phyloP scores from a whole-genome alignment of 768 basidiomycete species.

The Naematelia encephala region DNA sequence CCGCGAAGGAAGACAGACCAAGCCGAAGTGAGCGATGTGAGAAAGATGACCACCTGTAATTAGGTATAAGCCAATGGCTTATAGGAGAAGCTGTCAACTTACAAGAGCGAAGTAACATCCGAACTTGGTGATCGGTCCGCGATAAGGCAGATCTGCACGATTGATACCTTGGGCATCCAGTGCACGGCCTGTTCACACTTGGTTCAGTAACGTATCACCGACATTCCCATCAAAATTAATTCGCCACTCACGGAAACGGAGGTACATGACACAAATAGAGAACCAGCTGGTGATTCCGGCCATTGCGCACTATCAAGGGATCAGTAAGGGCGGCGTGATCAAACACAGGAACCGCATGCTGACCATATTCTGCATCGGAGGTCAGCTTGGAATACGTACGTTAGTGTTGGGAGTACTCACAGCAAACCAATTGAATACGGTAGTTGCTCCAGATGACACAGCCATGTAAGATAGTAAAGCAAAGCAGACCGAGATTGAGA shows the following conservation, averaged over 20 bases:
- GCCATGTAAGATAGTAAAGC: background rate
- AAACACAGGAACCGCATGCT: no score
- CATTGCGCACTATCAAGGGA: slow-evolving; percentile 18
- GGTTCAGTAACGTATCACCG: no score
- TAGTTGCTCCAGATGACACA: background rate
- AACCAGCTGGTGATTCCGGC: slow-evolving; percentile 38
- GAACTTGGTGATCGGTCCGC: slow-evolving; percentile 56
- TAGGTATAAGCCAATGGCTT: background rate
- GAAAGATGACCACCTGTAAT: background rate
- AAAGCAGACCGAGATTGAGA: background rate
- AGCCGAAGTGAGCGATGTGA: background rate
- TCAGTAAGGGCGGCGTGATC: background rate
- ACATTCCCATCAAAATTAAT: no score
- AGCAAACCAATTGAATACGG: background rate
- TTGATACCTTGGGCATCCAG: slow-evolving; percentile 53
- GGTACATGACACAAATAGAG: slow-evolving; percentile 32
- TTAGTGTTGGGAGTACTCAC: background rate
- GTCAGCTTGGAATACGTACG: no score
- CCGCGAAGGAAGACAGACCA: background rate
- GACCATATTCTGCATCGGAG: no score
- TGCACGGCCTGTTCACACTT: no score
- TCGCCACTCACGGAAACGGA: slow-evolving; percentile 40
- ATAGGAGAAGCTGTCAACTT: background rate
- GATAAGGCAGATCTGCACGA: slow-evolving; percentile 52
- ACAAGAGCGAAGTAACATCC: slow-evolving; percentile 63